Conservation (phyloP, 176 grass and related monocot genomes). For the Triticum aestivum region IWGSC_CS_RefSeq_v2.1 NC_057800.1:46817705-46818204, state of each 20-base stretch:
- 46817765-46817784: neutral
- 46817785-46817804: neutral
- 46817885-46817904: neutral
- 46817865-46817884: neutral
- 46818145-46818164: neutral
- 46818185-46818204: neutral
- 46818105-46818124: neutral
- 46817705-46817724: neutral
- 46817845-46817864: neutral
- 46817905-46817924: neutral
- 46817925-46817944: neutral
- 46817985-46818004: neutral
- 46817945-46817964: neutral
- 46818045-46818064: neutral
- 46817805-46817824: neutral
- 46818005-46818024: neutral
- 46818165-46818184: neutral
- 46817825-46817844: neutral
- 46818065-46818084: neutral
- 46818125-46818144: neutral
- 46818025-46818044: neutral
- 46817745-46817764: neutral
- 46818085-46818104: neutral
- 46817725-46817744: neutral
- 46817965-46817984: neutral